phyloP scores from a whole-genome alignment of 2,329 filamentous ascomycete species.

The Penicillium sp. region DNA sequence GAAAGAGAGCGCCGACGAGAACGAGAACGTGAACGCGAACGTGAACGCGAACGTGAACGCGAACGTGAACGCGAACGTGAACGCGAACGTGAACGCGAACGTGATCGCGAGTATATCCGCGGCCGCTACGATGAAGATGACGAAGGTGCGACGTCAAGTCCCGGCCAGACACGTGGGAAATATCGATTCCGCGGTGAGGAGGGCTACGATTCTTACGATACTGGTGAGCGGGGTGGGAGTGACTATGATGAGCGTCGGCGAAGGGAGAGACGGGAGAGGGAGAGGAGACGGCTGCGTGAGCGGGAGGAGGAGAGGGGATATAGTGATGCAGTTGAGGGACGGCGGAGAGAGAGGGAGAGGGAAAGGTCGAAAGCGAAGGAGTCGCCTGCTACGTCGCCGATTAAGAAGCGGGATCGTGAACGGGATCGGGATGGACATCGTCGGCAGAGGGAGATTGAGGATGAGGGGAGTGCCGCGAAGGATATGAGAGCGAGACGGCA shows the following conservation, averaged over 20 bases:
- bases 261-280: conserved; percentile 22
- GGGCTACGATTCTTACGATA: conserved; percentile 28
- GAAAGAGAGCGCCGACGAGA: conserved; percentile 18
- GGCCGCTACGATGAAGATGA: conserved; percentile 20
- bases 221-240: conserved; percentile 24
- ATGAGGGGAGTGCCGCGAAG: conserved; percentile 31
- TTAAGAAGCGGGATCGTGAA: conserved; percentile 36
- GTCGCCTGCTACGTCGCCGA: conserved; percentile 40
- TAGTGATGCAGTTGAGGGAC: conserved; percentile 23
- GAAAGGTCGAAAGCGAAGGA: conserved; percentile 37
- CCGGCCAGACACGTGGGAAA: conserved; percentile 17
- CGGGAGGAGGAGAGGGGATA: conserved; percentile 25
- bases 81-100: conserved; percentile 17
- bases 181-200: conserved; percentile 26
- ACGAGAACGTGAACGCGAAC: conserved; percentile 17
- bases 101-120: conserved; percentile 23
- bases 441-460: conserved; percentile 30
- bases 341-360: conserved; percentile 16
- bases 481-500: conserved; percentile 23
- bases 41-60: conserved; percentile 19
- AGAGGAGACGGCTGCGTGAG: conserved; percentile 21
- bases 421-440: conserved; percentile 38
- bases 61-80: conserved; percentile 19
- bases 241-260: conserved; percentile 25
- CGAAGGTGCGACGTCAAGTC: conserved; percentile 20